Evolutionary conservation across 2,329 filamentous ascomycete species (phyloP).

Genomic region (Aspergillus tubingensis): DNA sequence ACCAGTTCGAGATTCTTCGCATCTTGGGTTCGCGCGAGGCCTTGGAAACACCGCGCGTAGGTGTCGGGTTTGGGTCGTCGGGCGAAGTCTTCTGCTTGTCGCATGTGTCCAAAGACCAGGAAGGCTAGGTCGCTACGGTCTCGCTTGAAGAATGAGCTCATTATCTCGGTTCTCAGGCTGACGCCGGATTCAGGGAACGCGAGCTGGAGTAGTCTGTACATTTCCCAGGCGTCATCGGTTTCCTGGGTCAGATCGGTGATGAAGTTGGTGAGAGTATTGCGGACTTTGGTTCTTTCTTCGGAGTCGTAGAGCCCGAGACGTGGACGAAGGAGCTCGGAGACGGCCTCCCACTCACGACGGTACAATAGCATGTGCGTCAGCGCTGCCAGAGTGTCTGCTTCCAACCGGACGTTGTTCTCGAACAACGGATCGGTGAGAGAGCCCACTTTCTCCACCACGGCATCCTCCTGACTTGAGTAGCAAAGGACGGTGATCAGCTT

Average conservation of each 20-base stretch:
- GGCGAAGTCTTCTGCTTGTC: conserved; percentile 65
- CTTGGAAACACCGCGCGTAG: conserved; percentile 77
- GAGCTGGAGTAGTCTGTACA: conserved; percentile 60
- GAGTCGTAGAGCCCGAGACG: conserved; percentile 45
- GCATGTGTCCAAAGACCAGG: conserved; percentile 90
- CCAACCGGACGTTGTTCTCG: conserved; percentile 67
- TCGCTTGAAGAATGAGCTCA: conserved; percentile 79
- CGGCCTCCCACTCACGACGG: conserved; percentile 74
- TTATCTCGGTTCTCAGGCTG: conserved; percentile 67
- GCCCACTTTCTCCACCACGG: conserved; percentile 70
- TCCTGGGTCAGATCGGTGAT: conserved; percentile 63
- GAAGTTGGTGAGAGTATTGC: conserved; percentile 67
- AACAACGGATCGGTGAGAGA: conserved; percentile 73
- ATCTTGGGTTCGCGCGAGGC: conserved; percentile 65
- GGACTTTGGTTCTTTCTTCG: conserved; percentile 67
- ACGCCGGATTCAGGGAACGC: conserved; percentile 65
- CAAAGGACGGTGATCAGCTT: conserved; percentile 71
- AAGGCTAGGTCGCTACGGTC: conserved; percentile 80
- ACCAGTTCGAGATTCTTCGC: conserved; percentile 69
- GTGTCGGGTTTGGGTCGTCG: conserved; percentile 70
- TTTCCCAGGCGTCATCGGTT: conserved; percentile 64
- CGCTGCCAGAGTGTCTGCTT: conserved; percentile 71
- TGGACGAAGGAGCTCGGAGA: conserved; percentile 79
- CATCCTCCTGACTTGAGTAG: conserved; percentile 50
- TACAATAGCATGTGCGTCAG: conserved; percentile 74